Percentiles rank a stretch among this genome's conserved stretches.
Evolutionary conservation across 805 yeast species (phyloP).

Genomic region (Pichia exigua): DNA sequence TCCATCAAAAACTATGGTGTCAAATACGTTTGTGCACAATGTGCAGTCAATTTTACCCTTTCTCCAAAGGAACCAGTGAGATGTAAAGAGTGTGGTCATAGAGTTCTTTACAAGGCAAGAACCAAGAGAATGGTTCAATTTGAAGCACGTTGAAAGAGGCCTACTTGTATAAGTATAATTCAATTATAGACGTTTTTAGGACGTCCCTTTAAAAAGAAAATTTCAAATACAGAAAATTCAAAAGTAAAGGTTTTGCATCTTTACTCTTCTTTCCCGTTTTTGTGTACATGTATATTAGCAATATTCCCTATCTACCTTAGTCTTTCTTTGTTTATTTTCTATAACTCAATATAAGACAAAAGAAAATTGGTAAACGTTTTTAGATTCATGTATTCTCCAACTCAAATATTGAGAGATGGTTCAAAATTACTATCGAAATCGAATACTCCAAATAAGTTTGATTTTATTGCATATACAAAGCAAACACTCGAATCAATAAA

Average conservation of each 20-base stretch:
- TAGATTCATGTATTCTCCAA: neutral
- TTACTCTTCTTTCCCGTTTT: neutral
- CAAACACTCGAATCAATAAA: neutral
- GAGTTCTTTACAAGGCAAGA: constrained; percentile 94
- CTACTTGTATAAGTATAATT: neutral
- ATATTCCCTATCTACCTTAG: neutral
- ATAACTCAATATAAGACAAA: neutral
- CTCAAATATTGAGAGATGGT: neutral
- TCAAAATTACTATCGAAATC: neutral
- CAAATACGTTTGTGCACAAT: constrained; percentile 91
- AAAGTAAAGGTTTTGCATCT: neutral
- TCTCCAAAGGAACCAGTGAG: constrained; percentile 94
- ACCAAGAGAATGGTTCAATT: constrained; percentile 94
- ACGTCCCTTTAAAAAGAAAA: neutral
- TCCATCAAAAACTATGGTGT: constrained; percentile 69
- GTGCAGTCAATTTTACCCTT: constrained; percentile 82
- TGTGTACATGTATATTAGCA: neutral
- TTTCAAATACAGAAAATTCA: neutral
- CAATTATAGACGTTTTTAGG: neutral
- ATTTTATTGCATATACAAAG: neutral
- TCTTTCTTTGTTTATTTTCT: neutral
- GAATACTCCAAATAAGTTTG: neutral
- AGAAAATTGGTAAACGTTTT: neutral
- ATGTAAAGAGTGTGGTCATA: constrained; percentile 97
- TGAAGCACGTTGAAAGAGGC: constrained; percentile 54